Base-by-base conservation (phyloP, 805 yeast genomes). In the Yamadazyma ubonensis region DNA sequence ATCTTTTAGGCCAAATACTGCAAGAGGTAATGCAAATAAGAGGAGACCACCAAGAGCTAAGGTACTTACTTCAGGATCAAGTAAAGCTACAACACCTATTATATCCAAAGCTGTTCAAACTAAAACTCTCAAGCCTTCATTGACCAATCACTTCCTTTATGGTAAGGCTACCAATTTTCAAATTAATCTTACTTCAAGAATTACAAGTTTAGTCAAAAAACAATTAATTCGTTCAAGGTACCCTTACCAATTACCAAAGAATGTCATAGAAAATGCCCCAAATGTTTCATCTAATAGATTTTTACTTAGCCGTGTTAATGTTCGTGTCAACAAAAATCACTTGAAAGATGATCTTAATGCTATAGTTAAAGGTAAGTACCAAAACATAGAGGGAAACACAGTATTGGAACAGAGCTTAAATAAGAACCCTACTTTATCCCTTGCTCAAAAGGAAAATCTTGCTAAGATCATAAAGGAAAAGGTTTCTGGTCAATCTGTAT, bases 171-270 rank as follows among this genome's bases (percentile, higher is more conserved):
- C 70, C 23, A 50, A 54, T 34, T 45, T 61, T 32, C 56, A 56
- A 44, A 42, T 62, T 5, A 42, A 58, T 23, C 40, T 56, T 8
- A 44, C 59, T 14, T 52, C 68, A 6, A 56, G 73, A 46, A 59
- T 67, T 8, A 68, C 72, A 2, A 63, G 72, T 32, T 59, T 70
- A 34, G 56, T 70, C 39, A 70, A 70, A 52, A 59, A 63, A 29
- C 50, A 59, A 21, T 59, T 70, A 45, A 42, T 64, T 35, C 54
- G 55, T 31, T 65, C 73, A 14, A 63, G 67, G 34, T 70, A 67
- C 49, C 75, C 75, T 4, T 70, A 58, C 54, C 51, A 52, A 42
- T 52, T 69, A 42, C 73, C 75, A 15, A 56, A 49, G 42, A 34
- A 56, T 8, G 50, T 68, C 28, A 54, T 69, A 28, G 61, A 62